Base-by-base conservation (phyloP, 2,329 filamentous ascomycete species). In the Colletotrichum kahawae region DNA sequence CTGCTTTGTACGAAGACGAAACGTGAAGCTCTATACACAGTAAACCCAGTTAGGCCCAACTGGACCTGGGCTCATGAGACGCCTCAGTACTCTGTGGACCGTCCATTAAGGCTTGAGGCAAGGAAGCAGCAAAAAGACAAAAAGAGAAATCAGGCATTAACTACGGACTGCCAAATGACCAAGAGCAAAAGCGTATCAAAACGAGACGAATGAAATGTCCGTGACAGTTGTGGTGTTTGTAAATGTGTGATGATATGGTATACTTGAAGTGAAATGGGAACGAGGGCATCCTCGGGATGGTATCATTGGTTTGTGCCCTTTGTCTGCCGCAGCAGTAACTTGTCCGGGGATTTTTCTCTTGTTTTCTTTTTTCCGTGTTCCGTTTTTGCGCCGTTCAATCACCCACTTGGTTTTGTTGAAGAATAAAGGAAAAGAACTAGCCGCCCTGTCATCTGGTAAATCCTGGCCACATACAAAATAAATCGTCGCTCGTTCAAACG, bases 331-430 rank as follows among this genome's bases (percentile, higher is more conserved):
- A 18, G 63, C 63, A 75, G 69, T 36, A 63, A 16, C 48, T 66
- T 66, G 34, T 63, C 56, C 31, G 27, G 56, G 51, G 33, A 13
- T 67, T 74, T 74, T 74, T 71, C 51, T 69, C 36, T 71, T 72
- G 13, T 63, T 75, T 75, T 75, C 24, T 43, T 38, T 38, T 75
- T 75, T 66, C 72, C 62, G 36, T 72, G 38, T 67, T 24, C 72
- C 72, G 43, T 72, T 67, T 67, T 48, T 72, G 72, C 72, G 72
- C 72, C 72, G 63, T 75, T 75, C 63, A 72, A 67, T 48, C 62
- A 67, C 43, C 69, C 63, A 64, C 68, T 67, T 57, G 69, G 63
- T 75, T 75, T 71, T 60, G 48, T 21, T 43, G 13, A 38, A 48
- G 16, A 24, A 48, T 29, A 67, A 56, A 72, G 33, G 34, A 31